Evolutionary conservation across 78 protist species (phyloP).

Genomic region (Neovahlkampfia damariscottae): DNA sequence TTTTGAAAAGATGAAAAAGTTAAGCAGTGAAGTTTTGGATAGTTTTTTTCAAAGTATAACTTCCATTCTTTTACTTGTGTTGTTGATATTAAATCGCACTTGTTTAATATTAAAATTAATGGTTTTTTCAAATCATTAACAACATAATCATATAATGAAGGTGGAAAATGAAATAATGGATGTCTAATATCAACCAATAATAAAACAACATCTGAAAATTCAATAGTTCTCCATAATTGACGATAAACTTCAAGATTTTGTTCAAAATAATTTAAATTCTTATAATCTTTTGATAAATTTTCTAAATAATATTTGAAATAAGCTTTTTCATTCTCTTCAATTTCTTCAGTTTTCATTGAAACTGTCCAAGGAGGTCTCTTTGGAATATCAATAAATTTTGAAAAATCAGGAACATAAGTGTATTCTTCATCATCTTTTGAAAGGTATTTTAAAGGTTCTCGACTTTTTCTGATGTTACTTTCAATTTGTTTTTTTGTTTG

Average conservation of each 20-base stretch:
- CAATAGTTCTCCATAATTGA: slow-evolving; percentile 77
- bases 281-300: neutral
- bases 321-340: slow-evolving; percentile 29
- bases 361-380: slow-evolving; percentile 44
- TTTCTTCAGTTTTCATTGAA: slow-evolving; percentile 18
- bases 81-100: slow-evolving; percentile 48
- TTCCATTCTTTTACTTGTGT: slow-evolving; percentile 40
- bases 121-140: slow-evolving; percentile 37
- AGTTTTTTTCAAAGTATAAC: slow-evolving; percentile 13
- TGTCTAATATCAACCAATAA: slow-evolving; percentile 62
- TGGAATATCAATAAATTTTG: slow-evolving; percentile 43
- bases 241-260: slow-evolving; percentile 76
- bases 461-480: no score
- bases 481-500: no score
- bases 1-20: slow-evolving; percentile 11
- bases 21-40: slow-evolving; percentile 16
- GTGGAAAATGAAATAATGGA: slow-evolving; percentile 71
- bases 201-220: slow-evolving; percentile 52
- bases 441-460: no score
- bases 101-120: slow-evolving; percentile 55
- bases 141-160: slow-evolving; percentile 41
- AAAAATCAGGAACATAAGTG: no score
- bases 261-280: slow-evolving; percentile 56
- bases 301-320: slow-evolving; percentile 32
- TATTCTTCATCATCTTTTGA: no score